Evolutionary conservation across 1,284 basidiomycete species (phyloP).

Genomic region (Trichosporon sp.): DNA sequence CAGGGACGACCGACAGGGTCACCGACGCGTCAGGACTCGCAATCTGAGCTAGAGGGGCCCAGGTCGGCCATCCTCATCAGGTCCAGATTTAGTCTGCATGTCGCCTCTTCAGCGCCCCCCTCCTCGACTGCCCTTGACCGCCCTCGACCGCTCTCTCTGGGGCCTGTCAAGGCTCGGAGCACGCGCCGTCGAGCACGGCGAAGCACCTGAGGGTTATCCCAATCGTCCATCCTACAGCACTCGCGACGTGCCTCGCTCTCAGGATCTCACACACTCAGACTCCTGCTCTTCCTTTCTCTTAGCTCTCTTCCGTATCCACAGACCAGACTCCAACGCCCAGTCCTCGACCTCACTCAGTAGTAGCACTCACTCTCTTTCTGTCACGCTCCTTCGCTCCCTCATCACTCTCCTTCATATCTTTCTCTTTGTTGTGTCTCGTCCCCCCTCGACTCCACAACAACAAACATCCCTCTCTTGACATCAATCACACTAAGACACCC

Average conservation of each 20-base stretch:
- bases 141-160: not conserved
- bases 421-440: not conserved
- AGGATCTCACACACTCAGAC: conserved; percentile 12
- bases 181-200: not conserved
- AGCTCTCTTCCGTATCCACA: not conserved
- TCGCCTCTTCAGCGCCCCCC: not conserved
- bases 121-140: not conserved
- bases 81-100: not conserved
- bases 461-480: not conserved
- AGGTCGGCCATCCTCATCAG: not conserved
- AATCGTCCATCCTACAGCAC: not conserved
- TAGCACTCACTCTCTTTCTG: not conserved
- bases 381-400: conserved; percentile 18
- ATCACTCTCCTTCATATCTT: conserved; percentile 7
- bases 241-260: conserved; percentile 16
- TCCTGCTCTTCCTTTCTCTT: not conserved
- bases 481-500: not conserved
- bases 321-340: not conserved
- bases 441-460: not conserved
- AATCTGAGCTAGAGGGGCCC: conserved; percentile 1
- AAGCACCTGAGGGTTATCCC: not conserved
- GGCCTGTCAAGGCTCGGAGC: not conserved
- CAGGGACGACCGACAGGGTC: not conserved
- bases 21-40: conserved; percentile 11
- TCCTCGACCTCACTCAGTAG: not conserved